These are phyloP conservation scores for Ephemerocybe angulata DNA, from an alignment of 768 basidiomycete genomes.

Conservation along the genomic window DNA sequence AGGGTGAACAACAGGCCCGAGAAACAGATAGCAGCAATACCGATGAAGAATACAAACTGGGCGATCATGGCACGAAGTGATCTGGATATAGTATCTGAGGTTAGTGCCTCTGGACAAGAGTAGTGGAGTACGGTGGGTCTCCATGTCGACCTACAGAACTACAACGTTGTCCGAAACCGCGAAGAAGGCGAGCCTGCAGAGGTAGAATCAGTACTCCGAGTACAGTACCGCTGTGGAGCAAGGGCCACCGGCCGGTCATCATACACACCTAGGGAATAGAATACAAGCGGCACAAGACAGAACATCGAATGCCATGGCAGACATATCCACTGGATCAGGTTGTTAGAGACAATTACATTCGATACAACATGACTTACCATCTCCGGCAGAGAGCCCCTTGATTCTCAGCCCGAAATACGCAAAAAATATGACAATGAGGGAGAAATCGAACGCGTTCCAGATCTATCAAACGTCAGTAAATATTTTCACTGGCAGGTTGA, in stretches of 20 bases:
- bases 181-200: constrained; percentile 66
- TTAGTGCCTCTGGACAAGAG: background rate
- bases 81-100: constrained; percentile 31
- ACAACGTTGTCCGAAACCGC: constrained; percentile 75
- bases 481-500: background rate
- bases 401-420: constrained; percentile 63
- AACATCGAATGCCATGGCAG: constrained; percentile 75
- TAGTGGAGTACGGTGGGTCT: too few relatives aligned
- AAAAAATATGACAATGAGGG: constrained; percentile 67
- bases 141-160: constrained; percentile 52
- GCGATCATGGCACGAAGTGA: constrained; percentile 79
- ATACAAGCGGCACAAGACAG: constrained; percentile 83
- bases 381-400: constrained; percentile 51
- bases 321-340: constrained; percentile 36
- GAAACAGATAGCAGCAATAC: constrained; percentile 74
- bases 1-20: constrained; percentile 63
- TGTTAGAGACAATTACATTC: background rate
- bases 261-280: constrained; percentile 70
- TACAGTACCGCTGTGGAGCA: background rate
- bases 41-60: constrained; percentile 76
- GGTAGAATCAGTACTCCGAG: constrained; percentile 17
- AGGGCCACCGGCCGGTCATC: background rate
- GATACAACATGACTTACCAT: constrained; percentile 40
- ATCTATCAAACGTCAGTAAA: constrained; percentile 46
- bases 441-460: constrained; percentile 88